Percentiles rank a stretch among this genome's conserved stretches.
phyloP scores from a whole-genome alignment of 345 rosid genomes.

The Hibiscus mutabilis region DNA sequence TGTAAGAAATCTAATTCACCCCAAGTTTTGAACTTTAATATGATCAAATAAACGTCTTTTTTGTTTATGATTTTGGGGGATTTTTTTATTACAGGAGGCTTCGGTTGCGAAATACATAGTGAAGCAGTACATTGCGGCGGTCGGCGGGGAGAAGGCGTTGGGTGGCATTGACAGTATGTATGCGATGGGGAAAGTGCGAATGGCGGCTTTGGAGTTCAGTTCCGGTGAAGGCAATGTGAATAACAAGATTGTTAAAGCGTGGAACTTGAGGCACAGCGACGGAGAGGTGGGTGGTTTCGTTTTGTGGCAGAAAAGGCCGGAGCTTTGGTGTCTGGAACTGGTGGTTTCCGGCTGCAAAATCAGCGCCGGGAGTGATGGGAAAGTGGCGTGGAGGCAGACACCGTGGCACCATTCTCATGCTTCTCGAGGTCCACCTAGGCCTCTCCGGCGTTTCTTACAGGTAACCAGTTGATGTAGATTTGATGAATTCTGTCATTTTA shows the following conservation, averaged over 20 bases:
- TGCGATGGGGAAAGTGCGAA: slow-evolving; percentile 91
- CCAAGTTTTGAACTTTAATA: background rate
- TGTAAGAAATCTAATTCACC: slow-evolving; percentile 29
- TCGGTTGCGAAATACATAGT: slow-evolving; percentile 94
- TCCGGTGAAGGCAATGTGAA: slow-evolving; percentile 52
- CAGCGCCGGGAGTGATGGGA: slow-evolving; percentile 93
- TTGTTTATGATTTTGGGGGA: background rate
- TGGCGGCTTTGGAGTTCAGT: slow-evolving; percentile 77
- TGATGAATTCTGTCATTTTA: too few relatives aligned
- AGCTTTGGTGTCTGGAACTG: slow-evolving; percentile 84
- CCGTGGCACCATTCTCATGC: slow-evolving; percentile 92
- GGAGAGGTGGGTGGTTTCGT: slow-evolving; percentile 92
- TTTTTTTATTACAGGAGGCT: slow-evolving; percentile 40
- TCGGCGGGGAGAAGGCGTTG: slow-evolving; percentile 75
- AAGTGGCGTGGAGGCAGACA: slow-evolving; percentile 88
- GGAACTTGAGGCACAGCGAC: slow-evolving; percentile 37
- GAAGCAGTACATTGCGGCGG: slow-evolving; percentile 81
- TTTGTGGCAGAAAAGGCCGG: slow-evolving; percentile 82
- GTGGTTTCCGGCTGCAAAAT: slow-evolving; percentile 85
- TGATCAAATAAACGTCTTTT: background rate
- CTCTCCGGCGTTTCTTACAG: slow-evolving; percentile 72
- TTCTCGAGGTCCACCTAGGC: slow-evolving; percentile 77
- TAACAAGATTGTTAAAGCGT: slow-evolving; percentile 36
- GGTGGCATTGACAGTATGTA: slow-evolving; percentile 65
- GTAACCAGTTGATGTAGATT: slow-evolving; percentile 20